These are phyloP conservation scores for Vicia villosa DNA, from an alignment of 306 rosid species.

Conservation along the genomic window DNA sequence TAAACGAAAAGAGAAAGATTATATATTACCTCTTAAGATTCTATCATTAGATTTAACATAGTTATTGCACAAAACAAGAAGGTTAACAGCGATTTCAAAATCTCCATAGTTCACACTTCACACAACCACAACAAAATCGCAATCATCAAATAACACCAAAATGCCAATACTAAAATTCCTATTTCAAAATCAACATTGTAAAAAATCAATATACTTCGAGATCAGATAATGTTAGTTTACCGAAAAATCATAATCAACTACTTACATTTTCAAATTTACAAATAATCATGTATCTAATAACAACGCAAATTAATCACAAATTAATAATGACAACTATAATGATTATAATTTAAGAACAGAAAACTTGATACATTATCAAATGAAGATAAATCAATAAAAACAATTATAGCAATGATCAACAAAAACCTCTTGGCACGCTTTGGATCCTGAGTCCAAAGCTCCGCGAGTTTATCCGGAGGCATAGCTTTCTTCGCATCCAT, in stretches of 20 bases:
- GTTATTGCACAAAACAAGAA: neutral
- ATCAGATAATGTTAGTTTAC: conserved; percentile 24
- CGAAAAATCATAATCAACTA: neutral
- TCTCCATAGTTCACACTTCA: neutral
- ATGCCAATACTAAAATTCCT: conserved; percentile 25
- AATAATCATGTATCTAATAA: neutral
- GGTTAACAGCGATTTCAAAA: neutral
- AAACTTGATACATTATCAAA: conserved; percentile 13
- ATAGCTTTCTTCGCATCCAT: conserved; percentile 99
- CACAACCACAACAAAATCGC: neutral
- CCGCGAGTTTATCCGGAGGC: conserved; percentile 99
- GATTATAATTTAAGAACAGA: neutral
- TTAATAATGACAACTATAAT: too few relatives aligned
- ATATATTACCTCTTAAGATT: neutral
- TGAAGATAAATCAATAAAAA: neutral
- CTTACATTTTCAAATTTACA: neutral
- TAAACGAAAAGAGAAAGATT: conserved; percentile 8
- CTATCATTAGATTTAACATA: conserved; percentile 18
- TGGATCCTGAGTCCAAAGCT: conserved; percentile 95
- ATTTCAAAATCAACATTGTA: conserved; percentile 12
- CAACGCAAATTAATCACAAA: neutral
- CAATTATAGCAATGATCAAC: conserved; percentile 20
- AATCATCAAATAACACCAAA: conserved; percentile 14
- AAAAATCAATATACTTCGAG: neutral
- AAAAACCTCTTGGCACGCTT: conserved; percentile 96